Base-by-base conservation (phyloP, 1,139 yeast genomes). In the Candida sanyaensis region DNA sequence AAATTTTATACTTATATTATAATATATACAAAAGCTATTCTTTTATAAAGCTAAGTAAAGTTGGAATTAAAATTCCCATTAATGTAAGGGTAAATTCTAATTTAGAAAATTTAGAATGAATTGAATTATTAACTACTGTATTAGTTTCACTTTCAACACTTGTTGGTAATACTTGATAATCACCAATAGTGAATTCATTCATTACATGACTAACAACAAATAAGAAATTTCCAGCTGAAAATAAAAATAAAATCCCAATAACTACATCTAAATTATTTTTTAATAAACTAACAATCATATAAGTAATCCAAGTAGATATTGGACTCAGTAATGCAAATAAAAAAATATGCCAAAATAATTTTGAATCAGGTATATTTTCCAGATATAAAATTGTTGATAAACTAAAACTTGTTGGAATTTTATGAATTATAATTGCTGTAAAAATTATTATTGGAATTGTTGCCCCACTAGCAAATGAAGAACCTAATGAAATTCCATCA, bases 401-500 rank as follows among this genome's bases (percentile, higher is more conserved):
- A 42, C 92, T 87, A 61, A 87, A 84, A 5, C 90, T 77, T 0
- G 93, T 86, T 0, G 96, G 96, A 4, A 87, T 71, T 61, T 87
- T 87, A 69, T 87, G 96, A 29, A 86, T 62, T 50, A 87, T 74
- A 21, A 88, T 79, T 13, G 89, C 86, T 7, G 79, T 48, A 54
- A 80, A 80, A 51, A 84, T 75, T 17, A 83, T 58, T n/a, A 80
- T 55, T 40, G 77, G 77, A 30, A 86, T 64, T 2, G 78, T 65
- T 3, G 74, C 59, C 1, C 75, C 71, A 1, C 81, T 62, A 30
- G 78, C 68, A 41, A 81, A 74, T 0, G 88, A 74, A 0, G 88
- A 80, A 0, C 92, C 91, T 41, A 87, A 69, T 0, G 91, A 84
- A n/a, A 87, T 70, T 1, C 96, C 96, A 57, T 87, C 96, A 1